Base-by-base conservation (phyloP, 2,329 filamentous ascomycete genomes). In the Penicillium sp. region DNA sequence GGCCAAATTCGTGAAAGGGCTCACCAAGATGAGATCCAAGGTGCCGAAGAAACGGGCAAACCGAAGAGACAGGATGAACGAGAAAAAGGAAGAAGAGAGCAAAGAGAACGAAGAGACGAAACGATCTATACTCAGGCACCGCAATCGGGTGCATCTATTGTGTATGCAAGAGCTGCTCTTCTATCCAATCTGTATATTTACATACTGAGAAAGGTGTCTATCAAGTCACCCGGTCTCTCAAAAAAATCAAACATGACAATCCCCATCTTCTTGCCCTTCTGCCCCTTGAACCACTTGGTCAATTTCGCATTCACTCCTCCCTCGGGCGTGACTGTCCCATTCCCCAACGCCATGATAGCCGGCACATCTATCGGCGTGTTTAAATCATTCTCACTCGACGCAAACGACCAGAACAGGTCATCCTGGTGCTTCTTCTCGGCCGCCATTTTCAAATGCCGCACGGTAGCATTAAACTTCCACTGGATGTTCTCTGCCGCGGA, bases 201-300 rank as follows among this genome's bases (percentile, higher is more conserved):
- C 19, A 57, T 32, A 19, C 43, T 45, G 35, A 75, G 47, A 23
- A 73, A 62, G 2, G 61, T 57, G 38, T 64, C 56, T 13, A 76
- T 50, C 33, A 77, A 47, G 3, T 68, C 61, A 2, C 40, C 51
- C 0, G 71, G 73, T 47, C 65, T 54, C 30, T 75, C 68, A 48
- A 67, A 77, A 47, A 73, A 77, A 49, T 77, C 74, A 55, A 77
- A 67, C 60, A 77, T 74, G 10, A 76, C 67, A 44, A 77, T 71
- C 0, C 74, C 74, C n/a, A 76, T 34, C 35, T 74, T 63, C 53
- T 69, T 65, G 2, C 72, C 71, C 30, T 58, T 63, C 41, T 68
- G 46, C 3, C 46, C 31, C 35, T 60, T 42, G 17, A 77, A 47
- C 16, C 69, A 59, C 1, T 57, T 41, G 4, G 68, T 39, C 2